Percentiles rank a stretch among this genome's conserved stretches.
Evolutionary conservation across 768 basidiomycete species (phyloP).

Genomic region (Lactarius vividus): DNA sequence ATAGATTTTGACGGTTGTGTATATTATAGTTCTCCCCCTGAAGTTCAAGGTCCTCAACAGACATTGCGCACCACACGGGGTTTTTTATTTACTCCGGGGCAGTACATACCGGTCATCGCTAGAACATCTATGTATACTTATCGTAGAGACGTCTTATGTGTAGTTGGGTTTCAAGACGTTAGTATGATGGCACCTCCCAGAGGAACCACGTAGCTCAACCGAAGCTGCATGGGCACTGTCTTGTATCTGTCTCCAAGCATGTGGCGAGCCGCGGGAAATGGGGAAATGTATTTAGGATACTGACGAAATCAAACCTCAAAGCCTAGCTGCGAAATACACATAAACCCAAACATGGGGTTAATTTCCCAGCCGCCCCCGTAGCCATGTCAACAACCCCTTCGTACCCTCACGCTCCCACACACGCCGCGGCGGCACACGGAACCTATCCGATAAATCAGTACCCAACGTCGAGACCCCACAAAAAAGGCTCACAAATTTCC

Average conservation of each 20-base stretch:
- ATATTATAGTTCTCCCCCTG: not conserved
- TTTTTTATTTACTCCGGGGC: too few species aligned
- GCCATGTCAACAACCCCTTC: slow-evolving; percentile 75
- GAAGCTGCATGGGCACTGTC: too few species aligned
- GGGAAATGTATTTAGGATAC: not conserved
- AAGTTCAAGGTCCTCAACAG: not conserved
- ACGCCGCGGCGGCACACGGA: slow-evolving; percentile 74
- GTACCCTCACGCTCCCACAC: slow-evolving; percentile 89
- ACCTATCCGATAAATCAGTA: slow-evolving; percentile 42
- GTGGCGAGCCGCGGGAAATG: too few species aligned
- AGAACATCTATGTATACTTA: too few species aligned
- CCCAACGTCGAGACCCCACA: not conserved
- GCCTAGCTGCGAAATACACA: not conserved
- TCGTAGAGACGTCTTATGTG: too few species aligned
- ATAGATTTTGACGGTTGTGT: not conserved
- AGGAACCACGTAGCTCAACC: too few species aligned
- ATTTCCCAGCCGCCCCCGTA: slow-evolving; percentile 61
- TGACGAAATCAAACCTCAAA: not conserved
- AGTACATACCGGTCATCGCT: too few species aligned
- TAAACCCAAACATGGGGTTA: not conserved
- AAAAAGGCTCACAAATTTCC: slow-evolving; percentile 66
- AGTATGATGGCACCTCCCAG: too few species aligned
- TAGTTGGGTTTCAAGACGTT: too few species aligned
- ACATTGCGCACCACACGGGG: slow-evolving; percentile 6
- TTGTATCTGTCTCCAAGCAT: too few species aligned